Percentiles rank a stretch among this genome's conserved stretches.
Evolutionary conservation across 257 asterid genomes (phyloP).

Genomic region (Linderniella brevidens): DNA sequence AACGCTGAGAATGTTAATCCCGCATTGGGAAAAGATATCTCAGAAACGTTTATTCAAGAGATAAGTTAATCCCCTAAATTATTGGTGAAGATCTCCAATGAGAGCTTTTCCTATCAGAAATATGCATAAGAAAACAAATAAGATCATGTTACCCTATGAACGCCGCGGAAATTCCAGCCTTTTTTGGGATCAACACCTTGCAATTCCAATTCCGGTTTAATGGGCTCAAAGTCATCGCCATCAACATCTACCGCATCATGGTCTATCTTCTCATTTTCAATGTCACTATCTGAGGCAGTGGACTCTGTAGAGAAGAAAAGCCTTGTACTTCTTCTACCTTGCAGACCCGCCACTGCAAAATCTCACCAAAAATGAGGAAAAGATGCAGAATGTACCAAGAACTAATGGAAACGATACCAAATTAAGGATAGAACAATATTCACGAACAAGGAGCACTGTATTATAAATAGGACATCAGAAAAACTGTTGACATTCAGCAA

Average conservation of each 20-base stretch:
- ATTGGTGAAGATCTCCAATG: no score
- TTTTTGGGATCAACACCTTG: constrained; percentile 80
- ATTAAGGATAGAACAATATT: no score
- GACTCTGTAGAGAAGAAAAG: constrained; percentile 39
- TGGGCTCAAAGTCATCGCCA: constrained; percentile 31
- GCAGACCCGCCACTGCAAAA: constrained; percentile 26
- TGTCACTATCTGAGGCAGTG: constrained; percentile 15
- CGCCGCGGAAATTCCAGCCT: constrained; percentile 96
- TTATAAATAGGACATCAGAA: no score
- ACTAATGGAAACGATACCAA: no score
- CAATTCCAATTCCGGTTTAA: constrained; percentile 46
- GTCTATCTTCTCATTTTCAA: constrained; percentile 16
- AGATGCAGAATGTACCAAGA: neutral
- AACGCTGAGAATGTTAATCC: no score
- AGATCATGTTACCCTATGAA: constrained; percentile 45
- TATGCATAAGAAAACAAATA: no score
- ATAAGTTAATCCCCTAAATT: neutral
- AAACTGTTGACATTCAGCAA: no score
- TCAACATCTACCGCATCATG: constrained; percentile 25
- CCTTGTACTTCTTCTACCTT: constrained; percentile 21
- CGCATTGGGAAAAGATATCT: no score
- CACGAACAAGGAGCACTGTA: no score
- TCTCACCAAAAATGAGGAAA: constrained; percentile 1
- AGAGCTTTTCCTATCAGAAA: no score
- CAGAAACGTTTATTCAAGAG: no score